Conservation (phyloP, 2,329 filamentous ascomycete genomes). For the Clarireedia paspali region DNA sequence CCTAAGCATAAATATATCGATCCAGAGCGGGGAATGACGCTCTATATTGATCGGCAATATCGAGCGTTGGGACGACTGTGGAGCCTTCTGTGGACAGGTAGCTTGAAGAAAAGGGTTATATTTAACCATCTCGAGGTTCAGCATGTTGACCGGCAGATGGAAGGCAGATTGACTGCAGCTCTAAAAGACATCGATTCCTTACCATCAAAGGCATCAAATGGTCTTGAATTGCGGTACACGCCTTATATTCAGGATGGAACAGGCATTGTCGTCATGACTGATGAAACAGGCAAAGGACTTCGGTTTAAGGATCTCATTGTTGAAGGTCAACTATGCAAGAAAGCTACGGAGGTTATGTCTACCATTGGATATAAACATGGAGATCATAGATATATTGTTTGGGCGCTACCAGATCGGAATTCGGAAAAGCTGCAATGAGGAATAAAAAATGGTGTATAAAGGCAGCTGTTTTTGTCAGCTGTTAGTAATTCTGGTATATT, state of each 20-base stretch:
- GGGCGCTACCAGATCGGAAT: neutral
- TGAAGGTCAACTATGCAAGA: conserved; percentile 11
- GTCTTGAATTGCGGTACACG: neutral
- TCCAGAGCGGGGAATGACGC: conserved; percentile 47
- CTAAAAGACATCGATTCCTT: too few relatives aligned
- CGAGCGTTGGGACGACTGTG: conserved; percentile 61
- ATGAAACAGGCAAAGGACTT: neutral
- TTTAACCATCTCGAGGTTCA: conserved; percentile 18
- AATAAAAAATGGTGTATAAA: too few relatives aligned
- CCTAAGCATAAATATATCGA: conserved; percentile 55
- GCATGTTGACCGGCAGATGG: too few relatives aligned
- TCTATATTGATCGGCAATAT: conserved; percentile 46
- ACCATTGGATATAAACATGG: neutral
- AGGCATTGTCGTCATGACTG: conserved; percentile 11
- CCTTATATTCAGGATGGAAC: conserved; percentile 13
- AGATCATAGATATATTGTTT: neutral
- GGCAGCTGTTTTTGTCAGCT: too few relatives aligned
- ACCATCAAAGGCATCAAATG: neutral
- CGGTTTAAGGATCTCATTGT: conserved; percentile 14
- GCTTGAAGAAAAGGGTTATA: conserved; percentile 19
- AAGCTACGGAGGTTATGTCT: conserved; percentile 10
- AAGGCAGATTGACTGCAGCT: too few relatives aligned
- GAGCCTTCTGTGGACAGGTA: conserved; percentile 35
- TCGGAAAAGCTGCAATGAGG: neutral
- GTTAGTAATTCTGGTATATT: too few relatives aligned